Conservation (phyloP, 495 filamentous ascomycete species). For the Neurospora sp. region DNA sequence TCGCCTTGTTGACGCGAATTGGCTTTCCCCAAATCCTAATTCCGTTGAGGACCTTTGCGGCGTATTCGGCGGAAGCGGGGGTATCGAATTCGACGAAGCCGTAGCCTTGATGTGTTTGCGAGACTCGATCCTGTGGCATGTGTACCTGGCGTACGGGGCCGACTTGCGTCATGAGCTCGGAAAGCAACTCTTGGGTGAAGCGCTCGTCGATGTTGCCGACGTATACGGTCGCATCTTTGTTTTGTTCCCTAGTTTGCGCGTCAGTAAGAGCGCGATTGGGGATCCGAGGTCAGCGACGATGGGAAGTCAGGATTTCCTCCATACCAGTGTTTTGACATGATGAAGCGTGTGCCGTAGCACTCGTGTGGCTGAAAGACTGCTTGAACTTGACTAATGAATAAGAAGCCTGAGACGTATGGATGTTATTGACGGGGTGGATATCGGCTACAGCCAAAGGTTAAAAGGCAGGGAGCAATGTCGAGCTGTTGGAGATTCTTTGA, state of each 20-base stretch:
- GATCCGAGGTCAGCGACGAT: neutral
- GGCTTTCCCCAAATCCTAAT: slow-evolving; percentile 89
- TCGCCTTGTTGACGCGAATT: slow-evolving; percentile 86
- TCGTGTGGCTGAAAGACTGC: neutral
- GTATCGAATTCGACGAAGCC: slow-evolving; percentile 97
- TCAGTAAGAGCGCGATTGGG: neutral
- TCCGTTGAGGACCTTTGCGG: slow-evolving; percentile 92
- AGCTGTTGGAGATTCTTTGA: neutral
- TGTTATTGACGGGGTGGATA: neutral
- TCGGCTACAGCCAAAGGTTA: neutral
- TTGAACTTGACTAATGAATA: neutral
- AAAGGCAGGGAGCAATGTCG: neutral
- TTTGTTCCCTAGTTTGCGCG: slow-evolving; percentile 68
- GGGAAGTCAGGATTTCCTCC: slow-evolving; percentile 4
- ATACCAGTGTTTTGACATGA: slow-evolving; percentile 60
- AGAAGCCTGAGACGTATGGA: neutral
- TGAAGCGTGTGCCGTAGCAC: neutral
- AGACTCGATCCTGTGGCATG: slow-evolving; percentile 93
- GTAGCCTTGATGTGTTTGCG: slow-evolving; percentile 93
- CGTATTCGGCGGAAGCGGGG: slow-evolving; percentile 95
- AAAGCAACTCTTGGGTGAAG: slow-evolving; percentile 79
- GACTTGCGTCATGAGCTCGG: slow-evolving; percentile 96
- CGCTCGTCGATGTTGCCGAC: slow-evolving; percentile 97
- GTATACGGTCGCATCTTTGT: slow-evolving; percentile 97
- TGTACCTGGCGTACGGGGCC: slow-evolving; percentile 96